Evolutionary conservation across 2,329 filamentous ascomycete species (phyloP), one percentile per base, ranked within the genome.

Genomic region (Paraphaeosphaeria sporulosa): DNA sequence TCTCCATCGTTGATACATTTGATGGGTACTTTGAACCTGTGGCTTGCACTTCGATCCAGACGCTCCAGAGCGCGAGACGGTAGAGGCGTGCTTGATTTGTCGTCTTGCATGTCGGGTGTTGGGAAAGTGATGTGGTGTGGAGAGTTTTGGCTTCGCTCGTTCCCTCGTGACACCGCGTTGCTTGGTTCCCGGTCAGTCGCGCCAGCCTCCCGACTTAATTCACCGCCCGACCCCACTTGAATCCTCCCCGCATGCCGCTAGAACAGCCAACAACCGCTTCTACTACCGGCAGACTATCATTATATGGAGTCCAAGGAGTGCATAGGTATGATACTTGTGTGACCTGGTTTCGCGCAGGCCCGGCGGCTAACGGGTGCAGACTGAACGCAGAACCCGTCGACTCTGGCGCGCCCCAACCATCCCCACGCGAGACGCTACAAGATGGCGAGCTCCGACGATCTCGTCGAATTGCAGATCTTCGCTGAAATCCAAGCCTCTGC

Each of bases 1-100:
- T 89, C 82, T 58, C 90, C 90, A 70, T 95, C 91, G 79, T 96
- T 85, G 80, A 99, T 99, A 71, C 85, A 85, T 78, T 98, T 99
- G 58, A 76, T 74, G 0, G 95, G 95, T 44, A 82, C 80, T 55
- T 82, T 74, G 78, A 97, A 97, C 17, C 43, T 61, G 58, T 74
- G 70, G 15, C 65, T 64, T 13, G 60, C 48, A 36, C 58, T 46
- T 17, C 53, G 58, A 25, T 73, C 69, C 4, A 78, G 62, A 5
- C 64, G 38, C 15, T 66, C 27, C 13, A 79, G 64, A 1, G 69
- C 52, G 15, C 69, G 68, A 21, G 67, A 57, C 23, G 65, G 50
- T 0, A 66, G 60, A 23, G 65, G 49, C 0, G 61, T 30, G 44
- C 62, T 66, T 34, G 66, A 57, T 9, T 42, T 52, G 23, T 69